Percentiles rank a stretch among this genome's conserved stretches.
Conservation (phyloP, 768 basidiomycete species). For the Rhizopogon salebrosus region DNA sequence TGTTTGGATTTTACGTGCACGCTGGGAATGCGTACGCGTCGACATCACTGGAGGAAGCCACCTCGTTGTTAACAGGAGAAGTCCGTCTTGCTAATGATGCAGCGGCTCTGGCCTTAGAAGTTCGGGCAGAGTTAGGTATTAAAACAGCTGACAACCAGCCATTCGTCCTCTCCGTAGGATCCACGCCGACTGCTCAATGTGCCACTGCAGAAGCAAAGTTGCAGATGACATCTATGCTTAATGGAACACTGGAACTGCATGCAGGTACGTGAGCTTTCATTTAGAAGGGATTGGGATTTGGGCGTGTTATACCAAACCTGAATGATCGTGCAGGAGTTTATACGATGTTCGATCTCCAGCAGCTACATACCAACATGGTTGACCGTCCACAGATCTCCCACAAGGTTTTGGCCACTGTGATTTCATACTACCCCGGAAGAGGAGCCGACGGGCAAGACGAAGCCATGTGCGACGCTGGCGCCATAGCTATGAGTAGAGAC, state of each 20-base stretch:
- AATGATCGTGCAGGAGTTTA: constrained; percentile 53
- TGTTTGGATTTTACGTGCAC: constrained; percentile 85
- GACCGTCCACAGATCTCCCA: constrained; percentile 53
- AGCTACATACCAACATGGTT: constrained; percentile 68
- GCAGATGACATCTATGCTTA: constrained; percentile 40
- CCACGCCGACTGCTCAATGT: constrained; percentile 81
- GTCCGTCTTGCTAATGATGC: constrained; percentile 64
- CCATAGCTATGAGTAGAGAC: constrained; percentile 83
- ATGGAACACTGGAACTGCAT: constrained; percentile 68
- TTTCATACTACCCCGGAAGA: constrained; percentile 75
- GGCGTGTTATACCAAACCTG: background rate
- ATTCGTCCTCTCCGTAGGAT: constrained; percentile 75
- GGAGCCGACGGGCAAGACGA: constrained; percentile 58
- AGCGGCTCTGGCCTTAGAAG: constrained; percentile 48
- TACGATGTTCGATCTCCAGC: constrained; percentile 78
- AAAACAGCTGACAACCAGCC: constrained; percentile 32
- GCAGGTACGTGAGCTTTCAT: constrained; percentile 44
- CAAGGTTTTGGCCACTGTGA: constrained; percentile 62
- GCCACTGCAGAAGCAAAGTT: constrained; percentile 48
- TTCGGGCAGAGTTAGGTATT: constrained; percentile 34
- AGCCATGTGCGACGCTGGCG: constrained; percentile 80
- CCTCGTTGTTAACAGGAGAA: constrained; percentile 61
- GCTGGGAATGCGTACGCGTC: constrained; percentile 75
- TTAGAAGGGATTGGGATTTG: background rate
- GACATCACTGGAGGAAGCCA: constrained; percentile 57